Percentiles rank a stretch among this genome's conserved stretches.
Evolutionary conservation across 768 basidiomycete genomes (phyloP).

Genomic region (Leccinum barrowsii): DNA sequence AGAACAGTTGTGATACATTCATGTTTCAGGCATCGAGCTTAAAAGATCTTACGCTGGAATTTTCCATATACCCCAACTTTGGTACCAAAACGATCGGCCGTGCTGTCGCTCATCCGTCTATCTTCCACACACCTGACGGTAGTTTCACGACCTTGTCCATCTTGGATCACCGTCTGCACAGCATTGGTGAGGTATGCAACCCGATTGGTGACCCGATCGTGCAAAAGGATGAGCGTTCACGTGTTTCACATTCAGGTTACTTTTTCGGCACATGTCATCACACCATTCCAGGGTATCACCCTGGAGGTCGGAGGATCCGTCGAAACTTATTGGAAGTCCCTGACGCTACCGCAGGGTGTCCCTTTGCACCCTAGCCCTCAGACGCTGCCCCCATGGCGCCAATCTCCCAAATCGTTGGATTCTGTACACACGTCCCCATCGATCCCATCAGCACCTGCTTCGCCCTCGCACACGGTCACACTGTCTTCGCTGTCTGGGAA

Average conservation of each 20-base stretch:
- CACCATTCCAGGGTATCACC: conserved; percentile 87
- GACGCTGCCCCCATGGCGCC: conserved; percentile 35
- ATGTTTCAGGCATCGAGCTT: conserved; percentile 82
- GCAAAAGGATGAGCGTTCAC: conserved; percentile 4
- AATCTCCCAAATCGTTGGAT: conserved; percentile 36
- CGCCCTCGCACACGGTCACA: conserved; percentile 59
- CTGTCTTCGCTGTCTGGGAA: conserved; percentile 89
- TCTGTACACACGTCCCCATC: conserved; percentile 74
- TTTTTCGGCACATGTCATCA: conserved; percentile 83
- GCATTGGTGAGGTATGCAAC: conserved; percentile 79
- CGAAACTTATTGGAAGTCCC: conserved; percentile 98
- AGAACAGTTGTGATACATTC: conserved; percentile 67
- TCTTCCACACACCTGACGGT: conserved; percentile 58
- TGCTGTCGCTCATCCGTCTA: conserved; percentile 77
- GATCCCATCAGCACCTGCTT: conserved; percentile 47
- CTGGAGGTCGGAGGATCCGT: conserved; percentile 92
- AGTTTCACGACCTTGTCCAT: conserved; percentile 69
- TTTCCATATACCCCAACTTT: conserved; percentile 96
- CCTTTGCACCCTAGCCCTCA: conserved; percentile 32
- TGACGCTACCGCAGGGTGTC: conserved; percentile 30
- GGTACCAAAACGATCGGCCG: conserved; percentile 95
- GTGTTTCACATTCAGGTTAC: conserved; percentile 53
- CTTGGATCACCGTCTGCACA: conserved; percentile 87
- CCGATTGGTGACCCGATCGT: neutral
- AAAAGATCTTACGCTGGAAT: conserved; percentile 74